phyloP scores from a whole-genome alignment of 768 basidiomycete genomes.

The Cytidiella melzeri region DNA sequence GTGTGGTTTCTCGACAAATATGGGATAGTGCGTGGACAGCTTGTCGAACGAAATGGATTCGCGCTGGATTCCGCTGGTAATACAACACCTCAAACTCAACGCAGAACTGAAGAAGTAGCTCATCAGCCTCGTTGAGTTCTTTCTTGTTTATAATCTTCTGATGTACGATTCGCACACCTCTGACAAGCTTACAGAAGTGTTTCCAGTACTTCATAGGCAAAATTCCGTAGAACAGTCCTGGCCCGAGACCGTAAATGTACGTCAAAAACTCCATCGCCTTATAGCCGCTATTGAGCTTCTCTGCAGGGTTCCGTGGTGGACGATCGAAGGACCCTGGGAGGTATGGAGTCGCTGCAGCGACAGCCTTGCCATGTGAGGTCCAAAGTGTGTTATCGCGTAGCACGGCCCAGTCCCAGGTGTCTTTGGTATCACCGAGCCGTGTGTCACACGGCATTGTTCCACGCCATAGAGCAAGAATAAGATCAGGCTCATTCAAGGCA shows the following conservation, averaged over 20 bases:
- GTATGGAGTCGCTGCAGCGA: conserved; percentile 26
- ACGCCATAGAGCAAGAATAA: conserved; percentile 28
- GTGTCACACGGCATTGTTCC: conserved; percentile 22
- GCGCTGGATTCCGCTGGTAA: conserved; percentile 20
- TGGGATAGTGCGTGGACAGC: conserved; percentile 29
- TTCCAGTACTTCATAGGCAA: conserved; percentile 21
- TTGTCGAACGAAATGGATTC: conserved; percentile 30
- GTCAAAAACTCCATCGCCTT: conserved; percentile 25
- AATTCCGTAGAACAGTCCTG: conserved; percentile 20
- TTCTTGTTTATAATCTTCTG: conserved; percentile 10
- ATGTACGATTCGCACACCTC: conserved; percentile 18
- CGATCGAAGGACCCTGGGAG: conserved; percentile 37
- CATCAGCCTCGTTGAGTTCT: conserved; percentile 20
- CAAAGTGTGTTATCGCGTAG: conserved; percentile 20
- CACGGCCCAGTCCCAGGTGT: conserved; percentile 28
- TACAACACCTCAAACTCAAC: conserved; percentile 32
- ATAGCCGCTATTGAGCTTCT: conserved; percentile 32
- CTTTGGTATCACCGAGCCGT: conserved; percentile 17
- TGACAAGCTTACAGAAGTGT: conserved; percentile 24
- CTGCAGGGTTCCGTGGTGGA: conserved; percentile 35
- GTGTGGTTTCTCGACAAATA: conserved; percentile 16
- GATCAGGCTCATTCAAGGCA: conserved; percentile 32
- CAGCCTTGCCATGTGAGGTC: conserved; percentile 29
- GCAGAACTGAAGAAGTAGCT: conserved; percentile 20
- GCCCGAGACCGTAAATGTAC: conserved; percentile 21